Conservation (phyloP, 1,284 basidiomycete genomes). For the Peniophora sp. region DNA sequence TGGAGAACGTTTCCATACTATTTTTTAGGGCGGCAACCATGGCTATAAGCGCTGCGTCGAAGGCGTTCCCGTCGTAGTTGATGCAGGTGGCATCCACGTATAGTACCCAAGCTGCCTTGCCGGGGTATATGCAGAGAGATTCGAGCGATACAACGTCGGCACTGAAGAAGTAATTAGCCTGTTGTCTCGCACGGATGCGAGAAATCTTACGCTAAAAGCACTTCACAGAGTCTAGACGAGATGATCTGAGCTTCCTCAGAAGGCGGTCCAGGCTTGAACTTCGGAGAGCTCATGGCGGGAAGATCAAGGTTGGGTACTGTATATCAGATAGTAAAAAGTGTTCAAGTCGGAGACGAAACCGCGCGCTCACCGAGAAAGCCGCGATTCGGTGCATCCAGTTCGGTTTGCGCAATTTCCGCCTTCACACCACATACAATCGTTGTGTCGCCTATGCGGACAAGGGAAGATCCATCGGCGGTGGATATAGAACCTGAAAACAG, state of each 20-base stretch:
- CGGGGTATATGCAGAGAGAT: constrained; percentile 73
- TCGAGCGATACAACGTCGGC: constrained; percentile 55
- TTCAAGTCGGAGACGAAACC: not conserved
- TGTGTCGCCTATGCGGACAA: constrained; percentile 85
- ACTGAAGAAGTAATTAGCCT: constrained; percentile 29
- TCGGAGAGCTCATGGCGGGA: constrained; percentile 85
- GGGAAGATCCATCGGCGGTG: constrained; percentile 84
- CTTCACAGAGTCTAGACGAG: constrained; percentile 75
- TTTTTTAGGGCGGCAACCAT: constrained; percentile 83
- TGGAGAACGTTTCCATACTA: constrained; percentile 46
- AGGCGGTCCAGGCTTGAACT: constrained; percentile 93
- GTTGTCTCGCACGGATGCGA: not conserved
- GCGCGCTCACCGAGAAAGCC: constrained; percentile 71
- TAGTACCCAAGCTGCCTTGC: constrained; percentile 82
- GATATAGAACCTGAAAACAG: constrained; percentile 66
- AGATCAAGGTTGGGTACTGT: constrained; percentile 85
- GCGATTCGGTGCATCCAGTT: constrained; percentile 61
- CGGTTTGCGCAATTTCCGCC: constrained; percentile 88
- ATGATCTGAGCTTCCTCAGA: constrained; percentile 86
- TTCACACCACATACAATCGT: constrained; percentile 92
- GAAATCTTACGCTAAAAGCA: constrained; percentile 53
- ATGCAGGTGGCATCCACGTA: constrained; percentile 94
- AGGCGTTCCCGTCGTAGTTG: constrained; percentile 93
- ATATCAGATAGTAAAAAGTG: no score
- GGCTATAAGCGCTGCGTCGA: constrained; percentile 85